A percentile compares a stretch with the other conserved stretches of the same genome.
These are phyloP conservation scores for Fomes fomentarius DNA, from an alignment of 1,284 basidiomycete genomes.

Conservation along the genomic window DNA sequence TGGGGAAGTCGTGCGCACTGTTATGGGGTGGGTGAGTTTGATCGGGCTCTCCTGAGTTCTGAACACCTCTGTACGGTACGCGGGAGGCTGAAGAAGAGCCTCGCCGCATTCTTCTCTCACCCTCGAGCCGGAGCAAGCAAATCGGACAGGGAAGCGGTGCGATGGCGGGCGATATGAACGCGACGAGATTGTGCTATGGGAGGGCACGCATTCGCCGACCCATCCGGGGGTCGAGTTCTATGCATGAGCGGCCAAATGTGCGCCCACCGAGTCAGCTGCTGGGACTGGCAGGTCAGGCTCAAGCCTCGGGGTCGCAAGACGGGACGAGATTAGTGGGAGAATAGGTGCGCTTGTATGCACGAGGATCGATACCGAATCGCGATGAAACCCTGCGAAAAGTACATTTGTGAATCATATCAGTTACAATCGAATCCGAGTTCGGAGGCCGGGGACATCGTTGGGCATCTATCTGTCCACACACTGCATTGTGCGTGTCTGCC, in stretches of 20 bases:
- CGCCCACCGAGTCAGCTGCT: constrained; percentile 3
- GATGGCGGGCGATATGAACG: no score
- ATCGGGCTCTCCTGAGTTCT: no score
- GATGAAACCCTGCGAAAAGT: constrained; percentile 2
- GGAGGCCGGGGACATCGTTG: background rate
- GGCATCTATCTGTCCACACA: background rate
- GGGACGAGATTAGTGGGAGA: constrained; percentile 12
- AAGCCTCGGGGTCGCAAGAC: background rate
- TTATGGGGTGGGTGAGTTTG: no score
- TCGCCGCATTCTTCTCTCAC: no score
- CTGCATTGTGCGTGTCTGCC: background rate
- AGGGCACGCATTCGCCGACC: no score
- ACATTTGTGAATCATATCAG: background rate
- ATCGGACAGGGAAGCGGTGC: no score
- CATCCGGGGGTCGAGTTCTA: background rate
- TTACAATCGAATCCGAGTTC: background rate
- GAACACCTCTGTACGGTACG: no score
- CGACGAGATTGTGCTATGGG: no score
- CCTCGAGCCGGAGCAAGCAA: no score
- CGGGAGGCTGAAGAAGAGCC: no score
- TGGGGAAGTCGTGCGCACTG: no score
- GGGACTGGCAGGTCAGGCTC: background rate
- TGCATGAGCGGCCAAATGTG: background rate
- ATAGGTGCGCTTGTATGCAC: constrained; percentile 11
- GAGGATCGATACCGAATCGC: constrained; percentile 25